Evolutionary conservation across 2,329 filamentous ascomycete genomes (phyloP).

Genomic region (Xylariales sp.): DNA sequence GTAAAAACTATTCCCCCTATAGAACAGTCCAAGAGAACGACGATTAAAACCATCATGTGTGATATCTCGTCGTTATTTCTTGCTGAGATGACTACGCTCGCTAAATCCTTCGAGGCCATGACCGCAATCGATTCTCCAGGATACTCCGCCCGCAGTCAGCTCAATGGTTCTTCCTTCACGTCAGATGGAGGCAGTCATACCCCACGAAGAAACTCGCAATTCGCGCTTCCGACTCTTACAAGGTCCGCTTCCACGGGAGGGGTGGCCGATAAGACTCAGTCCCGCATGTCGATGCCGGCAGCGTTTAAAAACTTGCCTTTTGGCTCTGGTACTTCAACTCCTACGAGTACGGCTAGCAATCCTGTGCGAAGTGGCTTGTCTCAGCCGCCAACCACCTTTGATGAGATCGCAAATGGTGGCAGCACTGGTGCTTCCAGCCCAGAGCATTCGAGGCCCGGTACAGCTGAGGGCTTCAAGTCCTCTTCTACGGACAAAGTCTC

Average conservation of each 20-base stretch:
- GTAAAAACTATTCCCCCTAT: conserved; percentile 67
- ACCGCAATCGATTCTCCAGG: conserved; percentile 75
- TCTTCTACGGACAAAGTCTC: conserved; percentile 52
- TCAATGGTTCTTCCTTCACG: conserved; percentile 38
- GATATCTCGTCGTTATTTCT: conserved; percentile 71
- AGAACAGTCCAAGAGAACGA: conserved; percentile 68
- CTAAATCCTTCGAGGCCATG: conserved; percentile 67
- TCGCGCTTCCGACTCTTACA: conserved; percentile 37
- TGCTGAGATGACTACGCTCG: conserved; percentile 70
- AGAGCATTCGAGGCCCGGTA: conserved; percentile 36
- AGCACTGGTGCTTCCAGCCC: conserved; percentile 33
- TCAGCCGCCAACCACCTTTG: conserved; percentile 43
- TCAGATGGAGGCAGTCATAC: conserved; percentile 34
- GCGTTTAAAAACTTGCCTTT: conserved; percentile 42
- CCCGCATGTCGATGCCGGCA: conserved; percentile 79
- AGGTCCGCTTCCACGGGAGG: conserved; percentile 52
- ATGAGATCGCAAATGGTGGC: conserved; percentile 33
- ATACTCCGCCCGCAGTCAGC: conserved; percentile 34
- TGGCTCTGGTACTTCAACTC: conserved; percentile 40
- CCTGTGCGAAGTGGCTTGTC: conserved; percentile 44
- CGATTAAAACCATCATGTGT: conserved; percentile 76
- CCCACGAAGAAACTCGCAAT: conserved; percentile 53
- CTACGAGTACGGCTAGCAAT: conserved; percentile 43
- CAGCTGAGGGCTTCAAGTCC: conserved; percentile 42
- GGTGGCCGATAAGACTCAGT: conserved; percentile 53